A percentile compares a stretch with the other conserved stretches of the same genome.
These are phyloP conservation scores for Pouteria campechiana DNA, from an alignment of 179 eudicot species.

Conservation along the genomic window DNA sequence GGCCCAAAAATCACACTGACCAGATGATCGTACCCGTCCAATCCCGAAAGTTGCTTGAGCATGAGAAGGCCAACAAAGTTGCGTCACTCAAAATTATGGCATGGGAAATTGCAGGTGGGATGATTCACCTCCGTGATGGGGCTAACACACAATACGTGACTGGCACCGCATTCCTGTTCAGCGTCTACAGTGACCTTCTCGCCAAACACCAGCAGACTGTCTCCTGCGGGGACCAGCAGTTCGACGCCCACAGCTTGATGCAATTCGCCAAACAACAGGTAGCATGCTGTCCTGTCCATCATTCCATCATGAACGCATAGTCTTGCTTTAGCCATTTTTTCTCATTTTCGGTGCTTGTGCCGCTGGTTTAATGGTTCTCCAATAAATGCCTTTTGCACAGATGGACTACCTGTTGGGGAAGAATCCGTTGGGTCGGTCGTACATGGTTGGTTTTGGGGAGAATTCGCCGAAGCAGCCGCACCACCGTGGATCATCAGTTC, in stretches of 20 bases:
- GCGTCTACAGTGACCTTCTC: conserved; percentile 53
- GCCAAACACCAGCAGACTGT: conserved; percentile 44
- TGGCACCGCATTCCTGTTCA: conserved; percentile 46
- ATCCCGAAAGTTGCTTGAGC: too few relatives aligned
- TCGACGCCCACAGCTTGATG: conserved; percentile 27
- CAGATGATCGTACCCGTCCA: too few relatives aligned
- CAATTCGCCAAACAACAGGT: conserved; percentile 75
- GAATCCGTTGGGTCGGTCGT: conserved; percentile 66
- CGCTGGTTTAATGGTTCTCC: too few relatives aligned
- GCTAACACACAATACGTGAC: conserved; percentile 79
- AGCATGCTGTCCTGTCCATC: not conserved
- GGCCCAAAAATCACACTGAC: not conserved
- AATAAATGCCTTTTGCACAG: too few relatives aligned
- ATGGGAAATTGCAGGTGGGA: conserved; percentile 75
- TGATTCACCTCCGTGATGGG: conserved; percentile 70
- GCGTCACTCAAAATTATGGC: too few relatives aligned
- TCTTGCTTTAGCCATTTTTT: too few relatives aligned
- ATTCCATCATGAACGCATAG: too few relatives aligned
- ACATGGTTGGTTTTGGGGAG: conserved; percentile 84
- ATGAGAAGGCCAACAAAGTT: too few relatives aligned
- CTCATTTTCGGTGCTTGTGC: too few relatives aligned
- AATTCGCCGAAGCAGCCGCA: conserved; percentile 79
- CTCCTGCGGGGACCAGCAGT: conserved; percentile 35
- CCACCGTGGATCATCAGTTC: conserved; percentile 87
- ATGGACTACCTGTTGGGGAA: conserved; percentile 76